Conservation (phyloP, 2,329 filamentous ascomycete genomes). For the Botrytis galanthina region DNA sequence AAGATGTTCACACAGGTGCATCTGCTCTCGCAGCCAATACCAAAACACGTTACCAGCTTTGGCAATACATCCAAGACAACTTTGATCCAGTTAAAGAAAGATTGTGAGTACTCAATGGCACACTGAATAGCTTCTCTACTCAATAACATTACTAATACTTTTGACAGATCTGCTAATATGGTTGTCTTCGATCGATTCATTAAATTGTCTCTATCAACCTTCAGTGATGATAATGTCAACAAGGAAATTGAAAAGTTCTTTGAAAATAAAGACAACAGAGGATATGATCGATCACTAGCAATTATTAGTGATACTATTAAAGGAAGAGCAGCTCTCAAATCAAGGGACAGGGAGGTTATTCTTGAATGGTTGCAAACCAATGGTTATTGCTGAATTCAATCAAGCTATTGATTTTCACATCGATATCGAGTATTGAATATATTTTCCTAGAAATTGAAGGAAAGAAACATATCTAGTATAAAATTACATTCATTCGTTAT, state of each 20-base stretch:
- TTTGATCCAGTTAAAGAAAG: constrained; percentile 72
- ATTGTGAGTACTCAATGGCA: constrained; percentile 45
- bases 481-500: neutral
- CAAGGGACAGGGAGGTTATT: constrained; percentile 69
- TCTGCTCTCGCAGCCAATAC: constrained; percentile 70
- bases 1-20: constrained; percentile 85
- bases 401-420: neutral
- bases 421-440: neutral
- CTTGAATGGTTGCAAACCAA: constrained; percentile 74
- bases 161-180: constrained; percentile 61
- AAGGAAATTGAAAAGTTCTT: constrained; percentile 85
- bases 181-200: constrained; percentile 89
- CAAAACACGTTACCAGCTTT: constrained; percentile 69
- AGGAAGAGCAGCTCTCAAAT: constrained; percentile 77
- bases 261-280: constrained; percentile 76
- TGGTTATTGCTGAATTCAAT: constrained; percentile 46
- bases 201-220: constrained; percentile 73
- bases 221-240: constrained; percentile 66
- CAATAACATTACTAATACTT: neutral
- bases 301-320: constrained; percentile 84
- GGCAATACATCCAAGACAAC: constrained; percentile 81
- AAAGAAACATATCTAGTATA: neutral
- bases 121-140: neutral
- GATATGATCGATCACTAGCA: constrained; percentile 81
- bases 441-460: neutral